These are phyloP conservation scores for Kurtzmaniella quercitrusa DNA, from an alignment of 1,139 yeast species.

Conservation along the genomic window DNA sequence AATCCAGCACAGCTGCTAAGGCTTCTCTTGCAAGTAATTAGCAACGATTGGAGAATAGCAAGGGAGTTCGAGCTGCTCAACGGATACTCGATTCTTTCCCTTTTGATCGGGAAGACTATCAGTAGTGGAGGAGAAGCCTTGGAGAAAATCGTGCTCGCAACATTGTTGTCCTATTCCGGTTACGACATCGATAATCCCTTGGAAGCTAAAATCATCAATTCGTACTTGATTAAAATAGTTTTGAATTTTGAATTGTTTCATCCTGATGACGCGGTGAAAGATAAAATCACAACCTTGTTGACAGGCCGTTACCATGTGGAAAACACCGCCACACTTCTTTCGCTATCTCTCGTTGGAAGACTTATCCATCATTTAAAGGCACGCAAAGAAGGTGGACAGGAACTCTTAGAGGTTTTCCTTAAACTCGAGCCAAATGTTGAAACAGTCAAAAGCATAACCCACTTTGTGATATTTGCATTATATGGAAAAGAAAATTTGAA, in stretches of 20 bases:
- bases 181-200: background rate
- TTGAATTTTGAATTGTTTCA: slow-evolving; percentile 1
- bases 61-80: slow-evolving; percentile 42
- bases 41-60: slow-evolving; percentile 34
- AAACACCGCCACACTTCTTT: background rate
- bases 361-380: slow-evolving; percentile 3
- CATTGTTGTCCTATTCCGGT: background rate
- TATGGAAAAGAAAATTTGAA: slow-evolving; percentile 1
- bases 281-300: background rate
- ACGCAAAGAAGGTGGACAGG: background rate
- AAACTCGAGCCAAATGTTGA: background rate
- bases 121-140: background rate
- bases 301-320: slow-evolving; percentile 1
- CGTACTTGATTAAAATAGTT: background rate
- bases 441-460: background rate
- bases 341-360: background rate
- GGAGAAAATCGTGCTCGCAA: background rate
- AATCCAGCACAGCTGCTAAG: slow-evolving; percentile 23
- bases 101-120: slow-evolving; percentile 21
- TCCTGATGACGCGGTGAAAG: background rate
- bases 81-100: slow-evolving; percentile 37
- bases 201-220: slow-evolving; percentile 1
- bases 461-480: background rate
- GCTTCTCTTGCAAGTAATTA: slow-evolving; percentile 25
- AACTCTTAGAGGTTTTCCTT: background rate